Conservation (phyloP, 139 green algal genomes). For the Chlorella sp. region DNA sequence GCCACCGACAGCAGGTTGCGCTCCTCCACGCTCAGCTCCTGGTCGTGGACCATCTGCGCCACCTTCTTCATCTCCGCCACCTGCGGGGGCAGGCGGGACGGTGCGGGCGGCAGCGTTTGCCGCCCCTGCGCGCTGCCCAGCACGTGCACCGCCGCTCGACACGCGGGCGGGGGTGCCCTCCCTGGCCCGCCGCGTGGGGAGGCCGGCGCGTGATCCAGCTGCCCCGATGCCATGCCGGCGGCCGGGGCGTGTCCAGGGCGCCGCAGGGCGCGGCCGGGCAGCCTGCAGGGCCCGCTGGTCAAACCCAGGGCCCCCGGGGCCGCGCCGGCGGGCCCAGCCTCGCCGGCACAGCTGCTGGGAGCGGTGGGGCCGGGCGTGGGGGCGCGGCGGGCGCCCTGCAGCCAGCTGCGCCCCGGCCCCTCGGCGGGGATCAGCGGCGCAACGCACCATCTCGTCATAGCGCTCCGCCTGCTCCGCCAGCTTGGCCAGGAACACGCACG, state of each 20-base stretch:
- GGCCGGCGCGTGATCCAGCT: background rate
- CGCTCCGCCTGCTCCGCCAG: constrained; percentile 98
- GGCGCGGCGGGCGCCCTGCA: no score
- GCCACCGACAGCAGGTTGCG: constrained; percentile 98
- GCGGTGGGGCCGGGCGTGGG: no score
- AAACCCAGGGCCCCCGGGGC: background rate
- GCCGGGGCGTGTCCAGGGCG: background rate
- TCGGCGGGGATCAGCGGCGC: background rate
- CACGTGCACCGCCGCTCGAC: no score
- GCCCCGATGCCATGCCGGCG: background rate
- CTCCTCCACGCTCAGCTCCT: constrained; percentile 98
- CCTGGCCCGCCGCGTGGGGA: no score
- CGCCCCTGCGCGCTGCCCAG: background rate
- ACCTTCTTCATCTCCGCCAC: constrained; percentile 98
- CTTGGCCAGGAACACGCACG: constrained; percentile 81
- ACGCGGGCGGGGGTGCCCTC: no score
- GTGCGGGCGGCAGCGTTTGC: background rate
- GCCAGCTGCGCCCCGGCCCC: no score
- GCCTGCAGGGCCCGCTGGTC: constrained; percentile 3
- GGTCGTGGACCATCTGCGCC: constrained; percentile 86
- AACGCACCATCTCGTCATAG: constrained; percentile 94
- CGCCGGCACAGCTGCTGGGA: no score
- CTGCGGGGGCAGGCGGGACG: no score
- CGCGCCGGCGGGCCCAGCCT: background rate
- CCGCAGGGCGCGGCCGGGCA: background rate